Conservation (phyloP, 192 early-diverging fungal species). For the Podochytrium sp. region DNA sequence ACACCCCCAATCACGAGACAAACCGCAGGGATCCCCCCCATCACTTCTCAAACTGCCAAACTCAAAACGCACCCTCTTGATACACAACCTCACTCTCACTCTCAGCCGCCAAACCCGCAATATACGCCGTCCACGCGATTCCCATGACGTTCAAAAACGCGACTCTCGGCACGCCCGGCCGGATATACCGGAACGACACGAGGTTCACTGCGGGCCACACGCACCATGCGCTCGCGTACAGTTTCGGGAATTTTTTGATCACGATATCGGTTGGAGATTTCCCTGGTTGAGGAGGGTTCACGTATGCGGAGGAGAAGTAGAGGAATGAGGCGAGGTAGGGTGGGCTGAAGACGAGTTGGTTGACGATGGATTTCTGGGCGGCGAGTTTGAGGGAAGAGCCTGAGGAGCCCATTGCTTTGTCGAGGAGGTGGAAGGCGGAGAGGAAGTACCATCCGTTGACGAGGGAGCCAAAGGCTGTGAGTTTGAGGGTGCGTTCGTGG, state of each 20-base stretch:
- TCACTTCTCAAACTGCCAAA: too few species aligned
- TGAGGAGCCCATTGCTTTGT: constrained; percentile 5
- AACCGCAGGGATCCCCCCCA: too few species aligned
- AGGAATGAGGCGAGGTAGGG: constrained; percentile 19
- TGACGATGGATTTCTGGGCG: constrained; percentile 10
- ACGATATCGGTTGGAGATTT: constrained; percentile 2
- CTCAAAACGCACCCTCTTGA: too few species aligned
- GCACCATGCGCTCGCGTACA: constrained; percentile 16
- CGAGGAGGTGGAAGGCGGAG: constrained; percentile 6
- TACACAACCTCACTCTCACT: too few species aligned
- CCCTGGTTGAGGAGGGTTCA: not conserved
- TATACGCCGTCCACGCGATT: constrained; percentile 10
- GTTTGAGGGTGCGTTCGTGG: constrained; percentile 13
- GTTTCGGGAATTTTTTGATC: constrained; percentile 9
- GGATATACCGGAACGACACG: constrained; percentile 14
- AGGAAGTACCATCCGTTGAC: constrained; percentile 29
- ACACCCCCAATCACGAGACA: too few species aligned
- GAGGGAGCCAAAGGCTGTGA: constrained; percentile 21
- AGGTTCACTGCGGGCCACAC: constrained; percentile 29
- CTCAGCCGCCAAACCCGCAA: too few species aligned
- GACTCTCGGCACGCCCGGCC: constrained; percentile 11
- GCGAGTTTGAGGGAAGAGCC: constrained; percentile 14
- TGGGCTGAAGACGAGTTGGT: constrained; percentile 22
- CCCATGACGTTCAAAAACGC: constrained; percentile 25
- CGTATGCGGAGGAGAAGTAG: constrained; percentile 15